Evolutionary conservation across 2,329 filamentous ascomycete genomes (phyloP).

Genomic region (Aspergillus sp.): DNA sequence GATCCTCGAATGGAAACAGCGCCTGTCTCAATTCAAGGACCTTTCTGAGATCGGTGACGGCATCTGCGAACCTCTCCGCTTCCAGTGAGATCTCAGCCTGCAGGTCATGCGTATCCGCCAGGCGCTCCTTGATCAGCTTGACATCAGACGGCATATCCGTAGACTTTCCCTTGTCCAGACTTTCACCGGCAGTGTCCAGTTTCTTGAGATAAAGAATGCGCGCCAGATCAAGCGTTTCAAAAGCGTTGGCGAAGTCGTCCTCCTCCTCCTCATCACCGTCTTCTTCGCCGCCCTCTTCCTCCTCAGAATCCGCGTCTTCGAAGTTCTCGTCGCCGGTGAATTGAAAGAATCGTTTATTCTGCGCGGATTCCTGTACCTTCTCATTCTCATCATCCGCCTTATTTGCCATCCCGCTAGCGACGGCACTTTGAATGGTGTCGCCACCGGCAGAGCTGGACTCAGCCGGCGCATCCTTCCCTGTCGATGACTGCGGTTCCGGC

Average conservation of each 20-base stretch:
- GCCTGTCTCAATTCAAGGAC: conserved; percentile 70
- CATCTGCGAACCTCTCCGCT: conserved; percentile 82
- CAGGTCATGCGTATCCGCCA: conserved; percentile 88
- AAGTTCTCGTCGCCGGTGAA: conserved; percentile 93
- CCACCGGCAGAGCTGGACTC: conserved; percentile 9
- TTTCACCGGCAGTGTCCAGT: conserved; percentile 41
- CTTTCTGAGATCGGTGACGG: conserved; percentile 72
- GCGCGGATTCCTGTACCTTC: conserved; percentile 6
- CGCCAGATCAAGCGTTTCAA: conserved; percentile 54
- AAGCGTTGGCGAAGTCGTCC: conserved; percentile 56
- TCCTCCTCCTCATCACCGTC: conserved; percentile 50
- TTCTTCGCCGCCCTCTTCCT: conserved; percentile 33
- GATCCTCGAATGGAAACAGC: conserved; percentile 69
- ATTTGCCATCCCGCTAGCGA: conserved; percentile 14
- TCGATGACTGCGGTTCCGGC: conserved; percentile 44
- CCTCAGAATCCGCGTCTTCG: conserved; percentile 61
- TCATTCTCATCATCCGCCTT: conserved; percentile 8
- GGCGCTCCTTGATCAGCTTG: conserved; percentile 66
- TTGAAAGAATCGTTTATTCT: conserved; percentile 64
- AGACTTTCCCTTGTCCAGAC: conserved; percentile 41
- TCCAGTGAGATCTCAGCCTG: conserved; percentile 95
- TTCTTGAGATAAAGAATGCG: conserved; percentile 51
- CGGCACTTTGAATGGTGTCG: conserved; percentile 18
- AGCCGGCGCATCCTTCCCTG: conserved; percentile 28
- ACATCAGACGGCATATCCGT: conserved; percentile 31